Evolutionary conservation across 495 filamentous ascomycete genomes (phyloP), one percentile per base, ranked within the genome.

Genomic region (Lepraria neglecta): DNA sequence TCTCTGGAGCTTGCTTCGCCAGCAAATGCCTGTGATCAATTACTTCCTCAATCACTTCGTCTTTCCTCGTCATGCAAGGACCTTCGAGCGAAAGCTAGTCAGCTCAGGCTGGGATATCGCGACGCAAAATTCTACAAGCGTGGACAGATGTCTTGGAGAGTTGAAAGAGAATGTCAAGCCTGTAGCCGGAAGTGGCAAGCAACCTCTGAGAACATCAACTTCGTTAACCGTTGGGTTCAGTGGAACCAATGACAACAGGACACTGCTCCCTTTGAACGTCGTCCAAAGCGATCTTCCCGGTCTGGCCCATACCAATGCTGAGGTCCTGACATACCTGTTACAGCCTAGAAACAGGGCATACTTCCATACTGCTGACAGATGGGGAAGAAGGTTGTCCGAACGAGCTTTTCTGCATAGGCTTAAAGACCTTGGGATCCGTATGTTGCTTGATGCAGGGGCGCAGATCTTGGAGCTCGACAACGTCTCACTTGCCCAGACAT

Each of bases 361-460:
- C 0, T 67, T 78, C 11, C 60, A 33, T 31, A 11, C 59, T 15
- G 62, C 45, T n/a, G 40, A 59, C 17, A 1, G 1, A 27, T 0
- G 6, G 14, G 64, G 64, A 12, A 58, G 30, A n/a, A 48, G 60
- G 10, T 15, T 59, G 3, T 46, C 6, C 15, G 64, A 62, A n/a
- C 46, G 17, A 55, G 48, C 3, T 14, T 57, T 65, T 10, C 38
- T 65, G 3, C 15, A 10, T 1, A 24, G 21, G n/a, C 47, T 65
- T 6, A 27, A 48, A 7, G 12, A 48, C 0, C n/a, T 21, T 7
- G 58, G 21, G 9, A 64, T 50, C 56, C 76, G 73, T 11, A 85
- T 92, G 0, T 81, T 92, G 15, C 74, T 91, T 0, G 87, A 92
- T 66, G 86, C 87, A 0, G 87, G 88, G 0, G 89, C 87, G 0